Percentiles rank a stretch among this genome's conserved stretches.
phyloP scores from a whole-genome alignment of 139 green algal genomes.

The Yamagishiella unicocca region DNA sequence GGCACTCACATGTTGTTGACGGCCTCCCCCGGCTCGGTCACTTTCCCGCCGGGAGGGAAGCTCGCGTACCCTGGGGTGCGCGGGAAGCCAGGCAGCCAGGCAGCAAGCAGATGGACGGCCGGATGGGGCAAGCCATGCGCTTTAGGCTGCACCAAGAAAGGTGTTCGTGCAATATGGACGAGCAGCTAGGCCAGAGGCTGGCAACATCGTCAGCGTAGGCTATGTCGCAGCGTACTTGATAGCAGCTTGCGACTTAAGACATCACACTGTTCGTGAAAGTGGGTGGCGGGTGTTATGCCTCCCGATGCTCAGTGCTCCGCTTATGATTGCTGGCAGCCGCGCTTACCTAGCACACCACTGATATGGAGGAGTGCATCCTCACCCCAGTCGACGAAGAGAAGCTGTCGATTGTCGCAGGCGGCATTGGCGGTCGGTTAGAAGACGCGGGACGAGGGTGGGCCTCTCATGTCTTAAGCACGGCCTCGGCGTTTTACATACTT shows the following conservation, averaged over 20 bases:
- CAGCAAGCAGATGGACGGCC: neutral
- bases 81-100: neutral
- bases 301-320: too few relatives aligned
- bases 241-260: too few relatives aligned
- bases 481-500: too few relatives aligned
- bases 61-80: neutral
- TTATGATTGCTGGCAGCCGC: too few relatives aligned
- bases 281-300: too few relatives aligned
- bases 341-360: constrained; percentile 20
- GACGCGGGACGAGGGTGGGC: neutral
- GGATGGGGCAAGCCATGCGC: neutral
- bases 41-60: neutral
- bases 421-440: too few relatives aligned
- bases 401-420: constrained; percentile 12
- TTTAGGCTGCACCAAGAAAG: neutral
- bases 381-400: constrained; percentile 20
- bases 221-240: too few relatives aligned
- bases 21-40: neutral
- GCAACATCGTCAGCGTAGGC: too few relatives aligned
- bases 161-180: neutral
- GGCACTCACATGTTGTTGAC: constrained; percentile 7
- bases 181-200: too few relatives aligned
- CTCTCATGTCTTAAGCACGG: too few relatives aligned
- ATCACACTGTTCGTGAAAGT: too few relatives aligned
- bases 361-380: neutral